Evolutionary conservation across 2,329 filamentous ascomycete genomes (phyloP).

Genomic region (Diaporthe sp.): DNA sequence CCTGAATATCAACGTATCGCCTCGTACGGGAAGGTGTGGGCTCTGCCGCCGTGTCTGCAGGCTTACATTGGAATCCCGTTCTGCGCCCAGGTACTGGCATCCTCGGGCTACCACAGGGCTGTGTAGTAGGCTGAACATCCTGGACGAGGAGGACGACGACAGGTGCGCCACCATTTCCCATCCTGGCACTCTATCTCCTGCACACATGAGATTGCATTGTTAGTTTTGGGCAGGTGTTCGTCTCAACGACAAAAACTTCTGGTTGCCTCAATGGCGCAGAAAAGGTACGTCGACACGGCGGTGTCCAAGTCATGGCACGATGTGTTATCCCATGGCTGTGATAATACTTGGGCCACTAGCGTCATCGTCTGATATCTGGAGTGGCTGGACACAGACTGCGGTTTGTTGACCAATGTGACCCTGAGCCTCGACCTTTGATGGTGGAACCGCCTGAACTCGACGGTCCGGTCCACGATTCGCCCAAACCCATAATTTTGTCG

Average conservation of each 20-base stretch:
- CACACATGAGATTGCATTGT: not conserved
- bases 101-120: constrained; percentile 9
- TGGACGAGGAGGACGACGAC: not conserved
- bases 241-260: not conserved
- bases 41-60: constrained; percentile 2
- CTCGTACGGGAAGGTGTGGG: constrained; percentile 10
- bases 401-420: not conserved
- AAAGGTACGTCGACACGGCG: not conserved
- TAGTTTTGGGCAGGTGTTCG: not conserved
- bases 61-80: not conserved
- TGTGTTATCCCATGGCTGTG: not conserved
- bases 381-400: constrained; percentile 10
- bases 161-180: not conserved
- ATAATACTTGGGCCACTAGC: not conserved
- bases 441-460: constrained; percentile 3
- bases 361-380: constrained; percentile 27
- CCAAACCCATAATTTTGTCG: not conserved
- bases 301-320: not conserved
- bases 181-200: not conserved
- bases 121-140: constrained; percentile 17
- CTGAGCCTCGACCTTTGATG: not conserved
- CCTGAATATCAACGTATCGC: constrained; percentile 40
- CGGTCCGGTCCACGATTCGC: constrained; percentile 1
- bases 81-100: not conserved
- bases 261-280: not conserved